Evolutionary conservation across 2,329 filamentous ascomycete species (phyloP).

Genomic region (Fusarium sublunatum): DNA sequence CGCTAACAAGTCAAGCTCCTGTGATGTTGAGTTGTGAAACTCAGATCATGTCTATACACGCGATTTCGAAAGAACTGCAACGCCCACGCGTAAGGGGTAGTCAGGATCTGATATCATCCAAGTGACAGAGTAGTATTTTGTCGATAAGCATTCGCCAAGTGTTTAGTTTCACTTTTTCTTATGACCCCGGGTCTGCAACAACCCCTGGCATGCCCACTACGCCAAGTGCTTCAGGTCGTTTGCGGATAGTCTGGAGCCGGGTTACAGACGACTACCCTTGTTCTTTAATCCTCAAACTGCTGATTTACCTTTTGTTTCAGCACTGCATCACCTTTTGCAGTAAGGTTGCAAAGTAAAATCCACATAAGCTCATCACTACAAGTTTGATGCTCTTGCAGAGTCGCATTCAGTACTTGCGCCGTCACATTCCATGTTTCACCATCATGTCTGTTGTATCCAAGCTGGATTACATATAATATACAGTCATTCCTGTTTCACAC

Average conservation of each 20-base stretch:
- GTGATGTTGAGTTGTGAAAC: neutral
- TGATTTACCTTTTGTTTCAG: neutral
- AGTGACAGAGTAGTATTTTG: too few species aligned
- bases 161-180: neutral
- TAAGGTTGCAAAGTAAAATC: too few species aligned
- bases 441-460: too few species aligned
- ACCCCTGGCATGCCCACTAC: neutral
- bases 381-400: neutral
- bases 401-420: neutral
- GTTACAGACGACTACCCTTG: neutral
- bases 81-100: neutral
- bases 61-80: neutral
- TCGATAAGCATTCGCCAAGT: neutral
- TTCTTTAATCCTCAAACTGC: neutral
- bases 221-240: neutral
- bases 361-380: neutral
- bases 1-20: too few species aligned
- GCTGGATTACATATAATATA: too few species aligned
- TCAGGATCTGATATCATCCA: neutral
- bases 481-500: too few species aligned
- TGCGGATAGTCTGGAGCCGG: neutral
- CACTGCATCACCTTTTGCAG: neutral
- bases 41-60: neutral
- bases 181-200: neutral
- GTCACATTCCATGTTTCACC: neutral